A percentile compares a stretch with the other conserved stretches of the same genome.
phyloP scores from a whole-genome alignment of 345 rosid species.

The Euphorbia pulcherrima region DNA sequence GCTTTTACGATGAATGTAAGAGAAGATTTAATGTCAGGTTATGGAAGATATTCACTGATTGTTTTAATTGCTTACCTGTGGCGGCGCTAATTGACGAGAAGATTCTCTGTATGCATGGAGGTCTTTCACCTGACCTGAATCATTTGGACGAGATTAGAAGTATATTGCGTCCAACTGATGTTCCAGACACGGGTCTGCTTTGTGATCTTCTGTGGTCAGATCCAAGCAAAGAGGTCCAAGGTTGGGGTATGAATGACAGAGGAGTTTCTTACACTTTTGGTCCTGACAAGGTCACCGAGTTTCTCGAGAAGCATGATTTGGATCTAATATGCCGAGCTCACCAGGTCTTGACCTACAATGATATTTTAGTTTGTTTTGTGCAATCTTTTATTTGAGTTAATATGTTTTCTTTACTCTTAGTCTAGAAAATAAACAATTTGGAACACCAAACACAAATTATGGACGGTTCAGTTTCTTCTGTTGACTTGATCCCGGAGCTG shows the following conservation, averaged over 20 bases:
- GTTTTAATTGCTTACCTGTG: slow-evolving; percentile 83
- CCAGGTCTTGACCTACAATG: slow-evolving; percentile 46
- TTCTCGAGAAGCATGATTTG: slow-evolving; percentile 70
- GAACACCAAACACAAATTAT: too few relatives aligned
- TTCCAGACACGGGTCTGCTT: slow-evolving; percentile 76
- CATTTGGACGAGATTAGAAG: slow-evolving; percentile 60
- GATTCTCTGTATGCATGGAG: slow-evolving; percentile 90
- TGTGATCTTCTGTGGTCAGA: slow-evolving; percentile 93
- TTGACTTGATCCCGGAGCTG: neutral
- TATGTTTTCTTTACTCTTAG: neutral
- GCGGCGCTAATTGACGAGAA: slow-evolving; percentile 85
- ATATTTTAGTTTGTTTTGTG: slow-evolving; percentile 1
- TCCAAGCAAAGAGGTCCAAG: slow-evolving; percentile 63
- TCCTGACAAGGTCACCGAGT: slow-evolving; percentile 64
- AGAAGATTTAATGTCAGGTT: slow-evolving; percentile 70
- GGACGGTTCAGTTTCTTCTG: neutral
- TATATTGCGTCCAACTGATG: slow-evolving; percentile 65
- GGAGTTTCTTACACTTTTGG: slow-evolving; percentile 82
- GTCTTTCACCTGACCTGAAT: slow-evolving; percentile 73
- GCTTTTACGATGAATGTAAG: slow-evolving; percentile 82
- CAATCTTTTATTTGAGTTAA: neutral
- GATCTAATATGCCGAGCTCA: slow-evolving; percentile 89
- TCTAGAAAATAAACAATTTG: neutral
- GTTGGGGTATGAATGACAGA: slow-evolving; percentile 86
- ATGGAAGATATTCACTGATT: slow-evolving; percentile 74